Evolutionary conservation across 345 rosid genomes (phyloP).

Genomic region (Hibiscus mutabilis): DNA sequence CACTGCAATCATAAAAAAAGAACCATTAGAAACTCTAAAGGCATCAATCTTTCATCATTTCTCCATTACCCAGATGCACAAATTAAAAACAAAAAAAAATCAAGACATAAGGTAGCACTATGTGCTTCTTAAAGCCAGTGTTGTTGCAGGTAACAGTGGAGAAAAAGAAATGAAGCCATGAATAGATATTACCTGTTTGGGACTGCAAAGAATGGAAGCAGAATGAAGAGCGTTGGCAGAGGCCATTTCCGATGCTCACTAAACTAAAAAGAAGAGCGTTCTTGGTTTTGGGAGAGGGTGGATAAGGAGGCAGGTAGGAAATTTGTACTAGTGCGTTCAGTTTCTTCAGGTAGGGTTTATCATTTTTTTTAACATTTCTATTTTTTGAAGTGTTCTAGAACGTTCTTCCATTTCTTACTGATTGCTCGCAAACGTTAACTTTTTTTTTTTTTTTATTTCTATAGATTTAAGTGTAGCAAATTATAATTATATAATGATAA

Average conservation of each 20-base stretch:
- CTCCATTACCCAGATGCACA: neutral
- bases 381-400: conserved; percentile 42
- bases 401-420: conserved; percentile 26
- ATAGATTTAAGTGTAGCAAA: too few relatives aligned
- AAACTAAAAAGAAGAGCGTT: neutral
- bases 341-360: conserved; percentile 43
- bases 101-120: neutral
- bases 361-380: conserved; percentile 1
- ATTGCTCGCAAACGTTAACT: neutral
- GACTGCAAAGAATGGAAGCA: conserved; percentile 60
- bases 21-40: neutral
- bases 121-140: neutral
- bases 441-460: too few relatives aligned
- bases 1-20: conserved; percentile 28
- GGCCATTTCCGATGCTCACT: conserved; percentile 37
- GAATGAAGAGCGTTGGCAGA: conserved; percentile 70
- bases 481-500: too few relatives aligned
- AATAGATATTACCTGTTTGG: conserved; percentile 45
- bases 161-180: neutral
- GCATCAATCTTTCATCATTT: neutral
- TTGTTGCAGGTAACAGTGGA: neutral
- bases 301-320: conserved; percentile 26
- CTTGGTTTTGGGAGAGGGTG: conserved; percentile 8
- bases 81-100: neutral
- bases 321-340: neutral